phyloP scores from a whole-genome alignment of 441 rosid species.

The Isatis lusitanica region DNA sequence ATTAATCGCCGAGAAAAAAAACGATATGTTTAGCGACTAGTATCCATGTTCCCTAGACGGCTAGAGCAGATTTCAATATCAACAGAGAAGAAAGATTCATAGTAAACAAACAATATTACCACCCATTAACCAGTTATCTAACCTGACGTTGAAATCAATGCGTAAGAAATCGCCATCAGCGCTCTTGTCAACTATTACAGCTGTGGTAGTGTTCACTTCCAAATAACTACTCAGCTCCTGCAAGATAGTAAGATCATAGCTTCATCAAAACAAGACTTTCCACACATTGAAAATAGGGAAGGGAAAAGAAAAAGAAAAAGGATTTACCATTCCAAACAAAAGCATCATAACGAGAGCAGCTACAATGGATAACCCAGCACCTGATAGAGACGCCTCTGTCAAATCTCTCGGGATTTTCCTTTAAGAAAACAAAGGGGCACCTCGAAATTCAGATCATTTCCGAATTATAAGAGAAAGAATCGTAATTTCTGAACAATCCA shows the following conservation, averaged over 20 bases:
- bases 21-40: not conserved
- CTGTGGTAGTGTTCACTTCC: slow-evolving; percentile 66
- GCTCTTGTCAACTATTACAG: slow-evolving; percentile 90
- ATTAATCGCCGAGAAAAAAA: not conserved
- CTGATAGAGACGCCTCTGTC: slow-evolving; percentile 98
- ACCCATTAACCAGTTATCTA: not conserved
- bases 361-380: slow-evolving; percentile 85
- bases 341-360: slow-evolving; percentile 88
- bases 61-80: slow-evolving; percentile 4
- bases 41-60: not conserved
- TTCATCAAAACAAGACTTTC: not conserved
- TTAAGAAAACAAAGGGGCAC: slow-evolving; percentile 10
- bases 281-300: too few species aligned
- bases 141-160: slow-evolving; percentile 95
- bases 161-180: slow-evolving; percentile 90
- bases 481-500: not conserved
- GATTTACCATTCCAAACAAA: slow-evolving; percentile 93
- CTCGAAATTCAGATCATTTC: not conserved
- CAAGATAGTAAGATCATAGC: slow-evolving; percentile 19
- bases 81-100: not conserved
- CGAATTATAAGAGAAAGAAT: not conserved
- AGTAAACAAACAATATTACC: not conserved
- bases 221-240: slow-evolving; percentile 91
- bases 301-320: too few species aligned
- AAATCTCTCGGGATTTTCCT: slow-evolving; percentile 99